Conservation (phyloP, 768 basidiomycete species). For the Chalciporus sphaerocephalus region DNA sequence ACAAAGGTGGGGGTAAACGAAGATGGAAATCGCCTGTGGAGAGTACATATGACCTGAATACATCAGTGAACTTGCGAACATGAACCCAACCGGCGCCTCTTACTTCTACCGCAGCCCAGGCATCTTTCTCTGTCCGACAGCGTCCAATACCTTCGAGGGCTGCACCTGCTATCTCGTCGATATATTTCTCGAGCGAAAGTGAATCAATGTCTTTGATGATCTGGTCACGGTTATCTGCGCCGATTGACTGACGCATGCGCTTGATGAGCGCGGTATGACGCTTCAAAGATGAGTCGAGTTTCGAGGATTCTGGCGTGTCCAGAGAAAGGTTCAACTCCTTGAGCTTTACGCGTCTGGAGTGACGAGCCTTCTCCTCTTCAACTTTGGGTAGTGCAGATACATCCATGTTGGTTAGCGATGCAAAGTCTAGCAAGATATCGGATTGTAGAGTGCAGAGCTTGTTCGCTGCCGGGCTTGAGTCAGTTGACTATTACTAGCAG, state of each 20-base stretch:
- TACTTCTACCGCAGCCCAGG: slow-evolving; percentile 91
- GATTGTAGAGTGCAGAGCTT: slow-evolving; percentile 3
- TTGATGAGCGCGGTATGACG: slow-evolving; percentile 95
- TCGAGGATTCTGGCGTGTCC: slow-evolving; percentile 56
- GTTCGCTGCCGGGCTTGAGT: slow-evolving; percentile 5
- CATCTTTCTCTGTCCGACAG: slow-evolving; percentile 91
- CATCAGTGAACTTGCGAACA: slow-evolving; percentile 1
- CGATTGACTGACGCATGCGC: slow-evolving; percentile 83
- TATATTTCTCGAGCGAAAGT: slow-evolving; percentile 89
- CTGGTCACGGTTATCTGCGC: slow-evolving; percentile 75
- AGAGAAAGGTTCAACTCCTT: slow-evolving; percentile 53
- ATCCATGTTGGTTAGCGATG: slow-evolving; percentile 20
- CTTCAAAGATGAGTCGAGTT: slow-evolving; percentile 91
- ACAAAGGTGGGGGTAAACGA: slow-evolving; percentile 74
- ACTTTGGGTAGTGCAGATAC: slow-evolving; percentile 28
- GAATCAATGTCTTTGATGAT: slow-evolving; percentile 90
- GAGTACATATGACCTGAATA: slow-evolving; percentile 73
- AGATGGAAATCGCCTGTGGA: slow-evolving; percentile 83
- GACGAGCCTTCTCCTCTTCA: slow-evolving; percentile 51
- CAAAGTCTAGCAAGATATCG: neutral
- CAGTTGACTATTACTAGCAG: slow-evolving; percentile 8
- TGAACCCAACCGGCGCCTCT: slow-evolving; percentile 14
- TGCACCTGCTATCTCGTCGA: slow-evolving; percentile 90
- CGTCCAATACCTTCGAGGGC: slow-evolving; percentile 77
- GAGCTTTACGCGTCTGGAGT: slow-evolving; percentile 53